Evolutionary conservation across 306 rosid species (phyloP).

Genomic region (Dryas octopetala): DNA sequence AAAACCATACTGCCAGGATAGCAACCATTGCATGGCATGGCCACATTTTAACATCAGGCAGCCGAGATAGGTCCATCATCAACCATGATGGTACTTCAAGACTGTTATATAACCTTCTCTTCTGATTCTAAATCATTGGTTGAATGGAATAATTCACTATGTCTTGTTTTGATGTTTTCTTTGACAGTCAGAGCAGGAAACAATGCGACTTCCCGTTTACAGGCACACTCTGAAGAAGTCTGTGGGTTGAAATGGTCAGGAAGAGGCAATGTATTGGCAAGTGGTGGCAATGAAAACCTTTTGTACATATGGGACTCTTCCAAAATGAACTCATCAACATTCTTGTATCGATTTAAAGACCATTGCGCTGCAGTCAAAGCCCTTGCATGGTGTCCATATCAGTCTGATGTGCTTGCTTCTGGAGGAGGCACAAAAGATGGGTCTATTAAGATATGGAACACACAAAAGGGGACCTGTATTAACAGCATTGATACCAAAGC

Average conservation of each 20-base stretch:
- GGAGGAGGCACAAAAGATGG: slow-evolving; percentile 83
- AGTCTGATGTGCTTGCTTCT: slow-evolving; percentile 60
- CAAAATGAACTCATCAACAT: slow-evolving; percentile 63
- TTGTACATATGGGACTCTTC: slow-evolving; percentile 69
- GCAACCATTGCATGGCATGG: slow-evolving; percentile 63
- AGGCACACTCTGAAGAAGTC: slow-evolving; percentile 56
- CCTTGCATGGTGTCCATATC: slow-evolving; percentile 84
- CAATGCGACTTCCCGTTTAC: slow-evolving; percentile 39
- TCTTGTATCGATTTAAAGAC: slow-evolving; percentile 56
- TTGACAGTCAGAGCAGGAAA: slow-evolving; percentile 55
- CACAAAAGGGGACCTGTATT: slow-evolving; percentile 52
- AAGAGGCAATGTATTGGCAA: slow-evolving; percentile 65
- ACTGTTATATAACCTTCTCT: background rate
- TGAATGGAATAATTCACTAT: background rate
- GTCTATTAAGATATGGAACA: slow-evolving; percentile 71
- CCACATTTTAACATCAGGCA: slow-evolving; percentile 68
- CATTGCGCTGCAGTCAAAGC: slow-evolving; percentile 79
- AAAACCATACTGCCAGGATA: slow-evolving; percentile 54
- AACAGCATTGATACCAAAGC: slow-evolving; percentile 57
- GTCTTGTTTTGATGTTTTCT: slow-evolving; percentile 6
- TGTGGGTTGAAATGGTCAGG: slow-evolving; percentile 80
- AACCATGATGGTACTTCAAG: slow-evolving; percentile 58
- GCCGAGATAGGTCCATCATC: slow-evolving; percentile 66
- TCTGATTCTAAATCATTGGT: slow-evolving; percentile 5
- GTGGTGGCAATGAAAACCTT: slow-evolving; percentile 79